Evolutionary conservation across 2,329 filamentous ascomycete species (phyloP), one percentile per base, ranked within the genome.

Genomic region (Ciborinia camelliae): DNA sequence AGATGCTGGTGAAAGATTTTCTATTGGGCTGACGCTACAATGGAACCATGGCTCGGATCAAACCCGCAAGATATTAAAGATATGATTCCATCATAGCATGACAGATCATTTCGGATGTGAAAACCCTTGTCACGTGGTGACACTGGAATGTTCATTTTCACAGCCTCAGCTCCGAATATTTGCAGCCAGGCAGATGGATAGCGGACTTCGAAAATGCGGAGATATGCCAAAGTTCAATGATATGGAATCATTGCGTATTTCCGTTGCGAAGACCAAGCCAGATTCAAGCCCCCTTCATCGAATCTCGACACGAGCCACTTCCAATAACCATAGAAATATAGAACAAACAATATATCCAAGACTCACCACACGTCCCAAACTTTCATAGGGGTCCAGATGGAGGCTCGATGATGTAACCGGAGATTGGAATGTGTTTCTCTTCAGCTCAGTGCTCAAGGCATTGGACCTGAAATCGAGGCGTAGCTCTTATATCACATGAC

Each of bases 401-500:
- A 58, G 41, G 55, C 55, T 47, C 28, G 35, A 47, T 35, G n/a
- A 32, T 58, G 41, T 47, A 35, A 23, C 41, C 14, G 28, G 41
- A 58, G 14, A 26, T 14, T 58, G 28, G 4, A 58, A 35, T 20
- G 2, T 58, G 15, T 32, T 7, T 58, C 30, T 58, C 14, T 28
- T 32, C 23, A 62, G 47, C 47, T 41, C 2, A 30, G 6, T 18
- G 35, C 14, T 41, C 58, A 41, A 43, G 47, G 12, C 32, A 1
- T 51, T 28, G 58, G 51, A 45, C 45, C 43, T 61, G 30, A 39
- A 51, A 50, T 39, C 32, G 45, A 50, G 58, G 59, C 59, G 45
- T 28, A 52, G 59, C 18, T 43, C 20, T 32, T 30, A 35, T n/a
- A 30, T 61, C 47, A 61, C 47, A 51, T 61, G 58, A 52, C 30